Evolutionary conservation across 2,329 filamentous ascomycete species (phyloP).

Genomic region (Ascochyta fabae): DNA sequence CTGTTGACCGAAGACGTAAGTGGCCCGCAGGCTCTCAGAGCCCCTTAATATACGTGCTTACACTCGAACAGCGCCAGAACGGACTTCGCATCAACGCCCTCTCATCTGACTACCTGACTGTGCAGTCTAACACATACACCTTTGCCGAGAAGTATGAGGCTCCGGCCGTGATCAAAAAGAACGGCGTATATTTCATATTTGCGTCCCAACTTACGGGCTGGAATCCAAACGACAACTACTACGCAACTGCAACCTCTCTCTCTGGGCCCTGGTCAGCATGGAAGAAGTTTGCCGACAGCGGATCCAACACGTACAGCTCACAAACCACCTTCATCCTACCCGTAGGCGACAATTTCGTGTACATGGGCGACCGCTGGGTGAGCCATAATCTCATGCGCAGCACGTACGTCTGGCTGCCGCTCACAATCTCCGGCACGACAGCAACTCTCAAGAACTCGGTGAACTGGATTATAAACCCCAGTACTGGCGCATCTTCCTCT

Average conservation of each 20-base stretch:
- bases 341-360: conserved; percentile 57
- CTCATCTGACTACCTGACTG: conserved; percentile 63
- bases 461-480: conserved; percentile 61
- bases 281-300: conserved; percentile 63
- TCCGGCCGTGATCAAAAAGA: conserved; percentile 67
- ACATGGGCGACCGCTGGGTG: conserved; percentile 73
- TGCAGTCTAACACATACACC: conserved; percentile 57
- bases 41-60: conserved; percentile 6
- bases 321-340: conserved; percentile 67
- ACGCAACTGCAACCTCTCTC: conserved; percentile 64
- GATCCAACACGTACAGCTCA: conserved; percentile 64
- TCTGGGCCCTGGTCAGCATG: conserved; percentile 67
- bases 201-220: conserved; percentile 58
- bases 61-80: conserved; percentile 55
- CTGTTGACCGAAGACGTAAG: conserved; percentile 68
- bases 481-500: conserved; percentile 53
- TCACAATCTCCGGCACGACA: conserved; percentile 60
- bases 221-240: conserved; percentile 70
- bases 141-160: conserved; percentile 66
- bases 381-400: conserved; percentile 64
- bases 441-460: conserved; percentile 60
- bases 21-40: not conserved
- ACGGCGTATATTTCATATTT: conserved; percentile 69
- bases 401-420: conserved; percentile 70
- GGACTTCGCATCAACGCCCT: conserved; percentile 65